Conservation (phyloP, 768 basidiomycete genomes). For the Dentipellis sp. region DNA sequence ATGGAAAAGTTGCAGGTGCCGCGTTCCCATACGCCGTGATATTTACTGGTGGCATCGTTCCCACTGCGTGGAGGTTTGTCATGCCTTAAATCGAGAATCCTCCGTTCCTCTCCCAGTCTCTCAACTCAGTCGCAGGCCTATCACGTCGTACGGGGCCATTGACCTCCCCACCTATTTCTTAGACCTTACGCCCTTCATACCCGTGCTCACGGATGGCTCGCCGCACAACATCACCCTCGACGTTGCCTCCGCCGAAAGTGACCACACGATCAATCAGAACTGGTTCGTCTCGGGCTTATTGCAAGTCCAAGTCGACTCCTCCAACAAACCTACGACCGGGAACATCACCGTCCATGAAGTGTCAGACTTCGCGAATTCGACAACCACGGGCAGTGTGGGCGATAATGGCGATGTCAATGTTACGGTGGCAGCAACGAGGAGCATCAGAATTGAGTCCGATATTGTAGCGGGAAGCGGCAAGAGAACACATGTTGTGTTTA, state of each 20-base stretch:
- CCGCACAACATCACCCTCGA: constrained; percentile 67
- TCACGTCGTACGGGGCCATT: constrained; percentile 67
- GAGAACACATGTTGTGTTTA: constrained; percentile 43
- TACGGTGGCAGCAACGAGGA: constrained; percentile 50
- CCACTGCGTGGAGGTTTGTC: constrained; percentile 56
- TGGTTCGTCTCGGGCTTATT: constrained; percentile 70
- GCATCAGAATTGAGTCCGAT: constrained; percentile 50
- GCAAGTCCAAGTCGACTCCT: constrained; percentile 61
- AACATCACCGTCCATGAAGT: constrained; percentile 51
- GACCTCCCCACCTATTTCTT: constrained; percentile 73
- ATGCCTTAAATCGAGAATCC: not conserved
- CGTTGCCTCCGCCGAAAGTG: constrained; percentile 57
- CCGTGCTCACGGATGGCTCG: constrained; percentile 56
- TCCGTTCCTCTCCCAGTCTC: not conserved
- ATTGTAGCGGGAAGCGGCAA: constrained; percentile 56
- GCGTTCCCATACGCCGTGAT: constrained; percentile 41
- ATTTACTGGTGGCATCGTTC: constrained; percentile 70
- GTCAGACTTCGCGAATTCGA: constrained; percentile 45
- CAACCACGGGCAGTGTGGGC: constrained; percentile 33
- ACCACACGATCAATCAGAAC: constrained; percentile 60
- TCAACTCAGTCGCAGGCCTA: constrained; percentile 38
- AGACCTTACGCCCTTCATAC: constrained; percentile 72
- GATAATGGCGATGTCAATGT: constrained; percentile 42
- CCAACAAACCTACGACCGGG: constrained; percentile 57
- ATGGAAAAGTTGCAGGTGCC: constrained; percentile 44